These are phyloP conservation scores for Hamamelis virginiana DNA, from an alignment of 164 flowering plant genomes.

Conservation along the genomic window DNA sequence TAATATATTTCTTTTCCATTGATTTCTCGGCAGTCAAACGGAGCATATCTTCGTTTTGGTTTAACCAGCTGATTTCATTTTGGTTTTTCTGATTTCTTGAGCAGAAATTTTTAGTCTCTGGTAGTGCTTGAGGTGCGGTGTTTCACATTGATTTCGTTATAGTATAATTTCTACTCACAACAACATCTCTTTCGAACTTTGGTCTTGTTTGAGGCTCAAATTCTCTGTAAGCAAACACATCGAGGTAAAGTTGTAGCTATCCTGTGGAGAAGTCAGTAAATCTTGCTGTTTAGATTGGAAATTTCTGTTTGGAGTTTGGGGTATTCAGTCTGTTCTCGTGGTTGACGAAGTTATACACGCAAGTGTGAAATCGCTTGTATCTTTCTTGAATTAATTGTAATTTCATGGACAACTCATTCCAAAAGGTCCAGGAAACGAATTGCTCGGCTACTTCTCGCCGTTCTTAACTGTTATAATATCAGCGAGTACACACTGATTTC, in stretches of 20 bases:
- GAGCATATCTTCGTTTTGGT: neutral
- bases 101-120: neutral
- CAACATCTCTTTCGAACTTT: no score
- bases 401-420: constrained; percentile 6
- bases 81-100: neutral
- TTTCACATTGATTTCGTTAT: no score
- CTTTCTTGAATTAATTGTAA: neutral
- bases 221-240: neutral
- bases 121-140: neutral
- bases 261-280: no score
- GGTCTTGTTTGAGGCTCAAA: neutral
- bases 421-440: neutral
- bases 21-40: constrained; percentile 5
- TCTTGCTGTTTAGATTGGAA: neutral
- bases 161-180: no score
- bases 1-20: neutral
- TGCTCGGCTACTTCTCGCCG: neutral
- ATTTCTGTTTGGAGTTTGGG: neutral
- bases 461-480: neutral
- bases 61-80: neutral
- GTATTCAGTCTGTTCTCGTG: neutral
- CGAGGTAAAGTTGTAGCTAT: no score
- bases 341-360: neutral
- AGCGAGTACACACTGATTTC: neutral
- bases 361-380: neutral